Base-by-base conservation (phyloP, 257 asterid genomes). In the Salvia miltiorrhiza region DNA sequence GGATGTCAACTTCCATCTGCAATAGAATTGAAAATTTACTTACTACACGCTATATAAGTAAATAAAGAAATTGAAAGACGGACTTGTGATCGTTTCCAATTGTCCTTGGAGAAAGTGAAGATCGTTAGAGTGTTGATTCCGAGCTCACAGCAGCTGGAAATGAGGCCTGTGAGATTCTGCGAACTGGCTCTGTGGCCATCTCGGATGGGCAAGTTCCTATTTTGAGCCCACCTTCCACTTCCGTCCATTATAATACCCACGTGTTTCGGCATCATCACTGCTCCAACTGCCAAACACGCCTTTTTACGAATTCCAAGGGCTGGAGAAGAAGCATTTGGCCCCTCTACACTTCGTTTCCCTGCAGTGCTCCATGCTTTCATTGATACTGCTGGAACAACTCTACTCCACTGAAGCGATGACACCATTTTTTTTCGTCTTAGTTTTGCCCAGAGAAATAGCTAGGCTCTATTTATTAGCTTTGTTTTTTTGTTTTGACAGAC, bases 1-100 rank as follows among this genome's bases (percentile, higher is more conserved):
- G 7, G 6, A 44, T 40, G 26, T 71, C 55, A 57, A 78, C 75
- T 32, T 77, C 74, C 71, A 30, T 40, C 74, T 66, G 67, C 53
- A 45, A 35, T 35, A 35, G 1, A 10, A n/a, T 35, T 6, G 40
- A 35, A 35, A 35, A 35, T 7, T 1, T 35, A 35, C n/a, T n/a
- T n/a, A n/a, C n/a, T n/a, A n/a, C n/a, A n/a, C n/a, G n/a, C n/a
- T n/a, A n/a, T n/a, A n/a, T n/a, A n/a, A n/a, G n/a, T n/a, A n/a
- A n/a, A n/a, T n/a, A n/a, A n/a, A n/a, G n/a, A n/a, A n/a, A n/a
- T n/a, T n/a, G n/a, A n/a, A n/a, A n/a, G n/a, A n/a, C n/a, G n/a
- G n/a, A 66, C 72, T 20, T 66, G 0, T 20, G 72, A 20, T 9
- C 72, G 63, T 11, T 14, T 67, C 63, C 63, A 67, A 7, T 67